A percentile compares a stretch with the other conserved stretches of the same genome.
Evolutionary conservation across 2,329 filamentous ascomycete genomes (phyloP).

Genomic region (Huntiella moniliformis): DNA sequence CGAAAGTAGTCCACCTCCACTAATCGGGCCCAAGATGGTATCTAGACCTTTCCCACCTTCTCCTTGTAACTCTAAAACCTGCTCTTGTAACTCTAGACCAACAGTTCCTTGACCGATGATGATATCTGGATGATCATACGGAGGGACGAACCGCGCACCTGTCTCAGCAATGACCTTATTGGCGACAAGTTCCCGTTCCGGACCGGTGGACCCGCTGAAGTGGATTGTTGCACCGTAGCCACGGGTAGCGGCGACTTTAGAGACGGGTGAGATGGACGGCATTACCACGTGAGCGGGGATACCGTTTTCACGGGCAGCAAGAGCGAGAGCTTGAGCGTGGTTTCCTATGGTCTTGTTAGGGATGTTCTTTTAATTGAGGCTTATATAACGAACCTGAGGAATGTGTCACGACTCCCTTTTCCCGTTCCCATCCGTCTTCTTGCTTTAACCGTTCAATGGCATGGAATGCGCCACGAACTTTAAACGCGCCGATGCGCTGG

Average conservation of each 20-base stretch:
- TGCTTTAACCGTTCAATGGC: conserved; percentile 51
- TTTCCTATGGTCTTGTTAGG: conserved; percentile 41
- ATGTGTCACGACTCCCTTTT: conserved; percentile 69
- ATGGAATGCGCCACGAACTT: conserved; percentile 78
- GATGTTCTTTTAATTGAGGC: background rate
- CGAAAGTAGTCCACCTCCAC: conserved; percentile 73
- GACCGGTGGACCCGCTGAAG: conserved; percentile 63
- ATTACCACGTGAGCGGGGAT: conserved; percentile 82
- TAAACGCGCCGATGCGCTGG: conserved; percentile 83
- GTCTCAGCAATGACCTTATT: conserved; percentile 49
- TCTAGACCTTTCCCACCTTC: conserved; percentile 25
- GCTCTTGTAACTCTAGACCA: conserved; percentile 62
- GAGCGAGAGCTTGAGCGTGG: conserved; percentile 79
- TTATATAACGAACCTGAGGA: conserved; percentile 46
- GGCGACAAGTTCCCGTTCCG: conserved; percentile 65
- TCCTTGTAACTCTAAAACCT: conserved; percentile 38
- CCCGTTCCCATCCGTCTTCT: conserved; percentile 41
- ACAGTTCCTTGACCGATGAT: conserved; percentile 87
- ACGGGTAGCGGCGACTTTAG: conserved; percentile 68
- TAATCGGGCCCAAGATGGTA: conserved; percentile 65
- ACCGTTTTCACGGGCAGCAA: conserved; percentile 55
- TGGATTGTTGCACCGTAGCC: conserved; percentile 60
- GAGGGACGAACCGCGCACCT: conserved; percentile 63
- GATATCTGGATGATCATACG: conserved; percentile 84
- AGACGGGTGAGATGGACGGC: conserved; percentile 67